Evolutionary conservation across 139 green algal species (phyloP).

Genomic region (Chlamydomonas applanata): DNA sequence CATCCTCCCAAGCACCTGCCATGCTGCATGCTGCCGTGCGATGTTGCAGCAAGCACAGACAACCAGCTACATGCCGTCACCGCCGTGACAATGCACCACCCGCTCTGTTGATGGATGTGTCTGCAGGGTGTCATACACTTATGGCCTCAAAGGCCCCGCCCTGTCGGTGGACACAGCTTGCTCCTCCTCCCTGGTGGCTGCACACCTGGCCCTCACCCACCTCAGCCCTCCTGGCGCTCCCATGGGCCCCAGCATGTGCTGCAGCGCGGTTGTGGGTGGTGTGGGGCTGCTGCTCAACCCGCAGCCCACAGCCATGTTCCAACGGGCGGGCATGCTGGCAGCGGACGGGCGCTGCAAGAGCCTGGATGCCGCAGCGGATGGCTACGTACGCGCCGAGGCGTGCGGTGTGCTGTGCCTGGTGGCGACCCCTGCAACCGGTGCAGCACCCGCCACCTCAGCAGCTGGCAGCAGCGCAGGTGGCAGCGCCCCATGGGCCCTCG

Average conservation of each 20-base stretch:
- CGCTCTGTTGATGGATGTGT: no score
- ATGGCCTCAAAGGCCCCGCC: constrained; percentile 59
- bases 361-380: constrained; percentile 73
- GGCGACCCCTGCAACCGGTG: background rate
- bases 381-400: constrained; percentile 80
- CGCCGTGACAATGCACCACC: no score
- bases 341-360: constrained; percentile 85
- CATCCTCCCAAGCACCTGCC: no score
- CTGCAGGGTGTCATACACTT: constrained; percentile 69
- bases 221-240: no score
- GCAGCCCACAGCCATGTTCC: constrained; percentile 77
- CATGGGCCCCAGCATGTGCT: background rate
- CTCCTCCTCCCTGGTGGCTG: constrained; percentile 72
- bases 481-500: constrained; percentile 5
- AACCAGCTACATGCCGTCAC: no score
- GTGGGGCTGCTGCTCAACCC: constrained; percentile 73
- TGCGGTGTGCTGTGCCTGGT: constrained; percentile 19
- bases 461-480: background rate
- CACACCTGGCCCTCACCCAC: constrained; percentile 51
- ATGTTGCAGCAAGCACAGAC: no score
- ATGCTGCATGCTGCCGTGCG: no score
- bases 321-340: constrained; percentile 79
- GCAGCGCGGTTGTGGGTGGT: constrained; percentile 52
- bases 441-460: background rate
- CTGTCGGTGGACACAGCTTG: constrained; percentile 82